These are phyloP conservation scores for Macrocybe gigantea DNA, from an alignment of 768 basidiomycete genomes.

Conservation along the genomic window DNA sequence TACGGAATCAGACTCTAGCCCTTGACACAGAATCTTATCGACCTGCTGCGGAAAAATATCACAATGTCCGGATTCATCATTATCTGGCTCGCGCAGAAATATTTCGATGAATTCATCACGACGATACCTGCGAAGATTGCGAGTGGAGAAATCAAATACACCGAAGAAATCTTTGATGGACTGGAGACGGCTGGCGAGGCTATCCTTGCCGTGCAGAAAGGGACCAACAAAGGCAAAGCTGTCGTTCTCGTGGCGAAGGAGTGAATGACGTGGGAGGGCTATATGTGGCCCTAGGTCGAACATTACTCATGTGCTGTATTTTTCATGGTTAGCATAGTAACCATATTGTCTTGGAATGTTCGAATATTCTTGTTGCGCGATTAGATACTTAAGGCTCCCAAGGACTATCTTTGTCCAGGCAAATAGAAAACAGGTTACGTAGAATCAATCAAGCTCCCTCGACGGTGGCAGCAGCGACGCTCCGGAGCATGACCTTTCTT, in stretches of 20 bases:
- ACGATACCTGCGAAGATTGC: slow-evolving; percentile 34
- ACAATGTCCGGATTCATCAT: slow-evolving; percentile 34
- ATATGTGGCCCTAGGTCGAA: too few species aligned
- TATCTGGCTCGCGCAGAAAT: slow-evolving; percentile 22
- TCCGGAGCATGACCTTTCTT: too few species aligned
- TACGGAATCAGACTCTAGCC: background rate
- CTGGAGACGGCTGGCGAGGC: slow-evolving; percentile 34
- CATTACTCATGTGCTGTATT: too few species aligned
- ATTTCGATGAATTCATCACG: slow-evolving; percentile 34
- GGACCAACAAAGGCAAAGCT: slow-evolving; percentile 28
- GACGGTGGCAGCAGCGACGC: too few species aligned
- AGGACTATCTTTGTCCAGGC: too few species aligned
- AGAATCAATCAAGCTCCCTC: too few species aligned
- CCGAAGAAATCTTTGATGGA: slow-evolving; percentile 39
- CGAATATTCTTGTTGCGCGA: too few species aligned
- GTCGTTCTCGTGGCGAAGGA: slow-evolving; percentile 29
- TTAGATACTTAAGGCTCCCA: too few species aligned
- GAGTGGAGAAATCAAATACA: slow-evolving; percentile 40
- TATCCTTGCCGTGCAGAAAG: slow-evolving; percentile 26
- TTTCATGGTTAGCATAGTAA: too few species aligned
- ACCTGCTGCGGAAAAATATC: slow-evolving; percentile 35
- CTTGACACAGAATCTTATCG: slow-evolving; percentile 27
- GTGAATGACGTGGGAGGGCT: slow-evolving; percentile 1
- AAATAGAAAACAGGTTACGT: too few species aligned
- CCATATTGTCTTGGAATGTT: too few species aligned